Base-by-base conservation (phyloP, 331 rosid species). In the Pyrus hybrid region DNA sequence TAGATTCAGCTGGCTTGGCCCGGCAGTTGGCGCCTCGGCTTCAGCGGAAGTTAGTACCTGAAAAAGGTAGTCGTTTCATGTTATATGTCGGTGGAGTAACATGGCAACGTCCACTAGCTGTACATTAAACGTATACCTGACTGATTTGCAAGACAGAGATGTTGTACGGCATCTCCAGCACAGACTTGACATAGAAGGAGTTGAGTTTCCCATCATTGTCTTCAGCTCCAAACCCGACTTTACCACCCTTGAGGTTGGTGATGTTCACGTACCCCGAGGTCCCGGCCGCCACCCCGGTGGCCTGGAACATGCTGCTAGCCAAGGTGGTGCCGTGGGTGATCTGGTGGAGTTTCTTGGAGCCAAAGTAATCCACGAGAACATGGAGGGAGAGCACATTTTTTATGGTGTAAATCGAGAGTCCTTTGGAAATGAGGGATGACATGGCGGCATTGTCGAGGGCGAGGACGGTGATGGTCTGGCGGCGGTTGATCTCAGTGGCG, bases 371-470 rank as follows among this genome's bases (percentile, higher is more conserved):
- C 1, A 89, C 99, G 0, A 95, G 77, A 2, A 95, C 89, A 33
- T 95, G 97, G 41, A 92, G 97, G 75, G 99, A 90, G 68, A 95
- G 97, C 29, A 95, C 89, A 58, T 95, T 95, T 26, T 83, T 89
- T 18, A 95, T 77, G 22, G 97, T 89, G 68, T 75, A 73, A 51
- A 90, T 4, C 49, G 93, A 47, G 80, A 83, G 85, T 70, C 88
- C 93, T 60, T 90, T 92, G 76, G 81, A 83, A 1, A 90, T 83
- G 66, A 95, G 81, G 17, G 90, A 66, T 1, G 92, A 79, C 97
- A 95, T 95, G 86, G 91, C 97, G 58, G 87, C 86, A 68, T 95
- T 95, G 90, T 95, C 97, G 14, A 95, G 25, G 45, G 96, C 92
- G 1, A 92, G 97, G 83, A 92, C 86, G 25, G 99, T 95, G 69